Evolutionary conservation across 2,329 filamentous ascomycete species (phyloP).

Genomic region (Colletotrichum cordylinicola): DNA sequence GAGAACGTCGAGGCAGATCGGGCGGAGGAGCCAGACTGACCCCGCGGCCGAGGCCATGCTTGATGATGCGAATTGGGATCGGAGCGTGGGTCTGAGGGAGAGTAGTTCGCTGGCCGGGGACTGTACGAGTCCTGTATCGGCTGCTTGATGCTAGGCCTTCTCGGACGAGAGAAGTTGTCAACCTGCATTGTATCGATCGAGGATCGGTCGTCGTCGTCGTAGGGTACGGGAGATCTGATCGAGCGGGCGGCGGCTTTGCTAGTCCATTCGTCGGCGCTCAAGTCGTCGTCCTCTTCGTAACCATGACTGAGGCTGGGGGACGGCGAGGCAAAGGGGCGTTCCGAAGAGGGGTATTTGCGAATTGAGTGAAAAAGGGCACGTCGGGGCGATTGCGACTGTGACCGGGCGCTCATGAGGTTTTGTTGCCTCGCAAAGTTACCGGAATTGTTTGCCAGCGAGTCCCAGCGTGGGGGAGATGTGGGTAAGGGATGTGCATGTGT

Average conservation of each 20-base stretch:
- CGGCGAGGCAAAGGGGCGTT: constrained; percentile 30
- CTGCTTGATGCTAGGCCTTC: constrained; percentile 58
- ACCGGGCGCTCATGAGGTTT: neutral
- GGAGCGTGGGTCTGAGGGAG: constrained; percentile 26
- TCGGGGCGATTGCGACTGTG: constrained; percentile 24
- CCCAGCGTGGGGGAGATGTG: constrained; percentile 49
- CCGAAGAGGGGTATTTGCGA: constrained; percentile 35
- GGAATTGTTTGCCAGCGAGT: constrained; percentile 38
- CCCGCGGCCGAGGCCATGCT: constrained; percentile 49
- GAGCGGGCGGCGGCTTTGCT: constrained; percentile 17
- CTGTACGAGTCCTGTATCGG: constrained; percentile 39
- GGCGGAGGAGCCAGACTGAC: constrained; percentile 53
- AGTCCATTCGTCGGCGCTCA: constrained; percentile 25
- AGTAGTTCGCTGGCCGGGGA: constrained; percentile 31
- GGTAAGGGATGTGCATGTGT: constrained; percentile 39
- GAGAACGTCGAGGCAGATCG: constrained; percentile 51
- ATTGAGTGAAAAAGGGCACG: constrained; percentile 29
- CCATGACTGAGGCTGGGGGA: constrained; percentile 15
- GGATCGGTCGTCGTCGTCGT: constrained; percentile 28
- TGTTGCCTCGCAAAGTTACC: constrained; percentile 21
- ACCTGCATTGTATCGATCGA: constrained; percentile 31
- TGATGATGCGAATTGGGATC: constrained; percentile 25
- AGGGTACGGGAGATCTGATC: constrained; percentile 23
- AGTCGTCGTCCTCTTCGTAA: constrained; percentile 25
- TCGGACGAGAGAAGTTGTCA: constrained; percentile 66